Evolutionary conservation across 1,284 basidiomycete genomes (phyloP).

Genomic region (Cutaneotrichosporon cutaneum): DNA sequence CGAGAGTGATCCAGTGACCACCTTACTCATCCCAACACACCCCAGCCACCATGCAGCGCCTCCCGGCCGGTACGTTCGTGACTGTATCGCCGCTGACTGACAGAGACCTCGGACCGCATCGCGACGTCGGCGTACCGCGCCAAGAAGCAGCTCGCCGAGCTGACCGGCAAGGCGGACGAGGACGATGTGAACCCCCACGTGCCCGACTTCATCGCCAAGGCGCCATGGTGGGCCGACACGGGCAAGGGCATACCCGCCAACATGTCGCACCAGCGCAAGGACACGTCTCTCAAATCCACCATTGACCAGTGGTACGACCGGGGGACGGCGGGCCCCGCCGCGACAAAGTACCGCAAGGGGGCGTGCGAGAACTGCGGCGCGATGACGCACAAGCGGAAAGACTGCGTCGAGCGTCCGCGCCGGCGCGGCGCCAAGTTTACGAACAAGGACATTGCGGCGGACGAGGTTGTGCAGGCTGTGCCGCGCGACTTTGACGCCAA

Average conservation of each 20-base stretch:
- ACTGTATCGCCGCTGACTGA: not conserved
- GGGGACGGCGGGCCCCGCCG: slow-evolving; percentile 82
- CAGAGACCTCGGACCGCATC: slow-evolving; percentile 60
- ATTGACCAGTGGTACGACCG: slow-evolving; percentile 92
- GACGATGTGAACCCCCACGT: slow-evolving; percentile 95
- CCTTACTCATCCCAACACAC: slow-evolving; percentile 1
- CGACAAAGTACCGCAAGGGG: slow-evolving; percentile 94
- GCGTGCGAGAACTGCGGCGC: slow-evolving; percentile 99
- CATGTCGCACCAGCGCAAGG: slow-evolving; percentile 75
- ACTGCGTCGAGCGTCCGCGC: slow-evolving; percentile 94
- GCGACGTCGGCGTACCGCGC: slow-evolving; percentile 89
- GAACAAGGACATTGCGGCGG: slow-evolving; percentile 82
- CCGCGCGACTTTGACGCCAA: slow-evolving; percentile 88
- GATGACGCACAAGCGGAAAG: slow-evolving; percentile 84
- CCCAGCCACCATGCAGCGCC: slow-evolving; percentile 28
- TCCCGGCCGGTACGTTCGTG: slow-evolving; percentile 23
- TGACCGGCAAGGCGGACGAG: slow-evolving; percentile 94
- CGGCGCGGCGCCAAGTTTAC: slow-evolving; percentile 95
- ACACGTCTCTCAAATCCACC: slow-evolving; percentile 64
- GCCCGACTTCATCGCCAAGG: slow-evolving; percentile 88
- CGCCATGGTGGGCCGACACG: slow-evolving; percentile 92
- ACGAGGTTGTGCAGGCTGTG: slow-evolving; percentile 83
- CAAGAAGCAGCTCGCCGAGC: slow-evolving; percentile 91
- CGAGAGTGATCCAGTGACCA: not conserved
- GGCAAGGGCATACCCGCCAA: slow-evolving; percentile 66